These are phyloP conservation scores for Dictyostelium firmibasis DNA, from an alignment of 78 protist species.

Conservation along the genomic window DNA sequence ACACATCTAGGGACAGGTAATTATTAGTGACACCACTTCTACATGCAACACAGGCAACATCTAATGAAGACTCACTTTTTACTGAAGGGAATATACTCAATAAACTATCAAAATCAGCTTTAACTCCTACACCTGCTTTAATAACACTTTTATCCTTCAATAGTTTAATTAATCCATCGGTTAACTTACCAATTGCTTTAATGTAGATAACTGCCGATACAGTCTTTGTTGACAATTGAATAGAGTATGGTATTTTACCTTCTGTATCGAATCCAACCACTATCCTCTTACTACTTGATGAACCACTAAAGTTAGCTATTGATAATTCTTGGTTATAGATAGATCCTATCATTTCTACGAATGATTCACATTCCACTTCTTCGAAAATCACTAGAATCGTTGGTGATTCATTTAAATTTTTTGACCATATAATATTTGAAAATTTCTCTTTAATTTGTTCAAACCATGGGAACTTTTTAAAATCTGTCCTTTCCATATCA, in stretches of 20 bases:
- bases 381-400: background rate
- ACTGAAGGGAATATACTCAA: background rate
- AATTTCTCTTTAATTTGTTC: background rate
- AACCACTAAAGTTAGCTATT: background rate
- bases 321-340: conserved; percentile 20
- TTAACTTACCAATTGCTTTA: conserved; percentile 6
- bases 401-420: conserved; percentile 23
- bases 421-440: conserved; percentile 45
- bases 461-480: conserved; percentile 46
- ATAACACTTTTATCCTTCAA: background rate
- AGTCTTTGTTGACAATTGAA: conserved; percentile 45
- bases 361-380: conserved; percentile 3
- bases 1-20: conserved; percentile 15
- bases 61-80: conserved; percentile 9
- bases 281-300: background rate
- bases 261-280: conserved; percentile 57
- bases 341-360: background rate
- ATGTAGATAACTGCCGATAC: conserved; percentile 19
- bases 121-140: conserved; percentile 48
- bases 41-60: conserved; percentile 29
- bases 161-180: background rate
- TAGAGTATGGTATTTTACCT: conserved; percentile 5
- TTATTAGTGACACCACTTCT: conserved; percentile 10
- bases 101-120: conserved; percentile 24
- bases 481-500: background rate